phyloP scores from a whole-genome alignment of 2,329 filamentous ascomycete genomes.

The Trichoderma endophyticum region DNA sequence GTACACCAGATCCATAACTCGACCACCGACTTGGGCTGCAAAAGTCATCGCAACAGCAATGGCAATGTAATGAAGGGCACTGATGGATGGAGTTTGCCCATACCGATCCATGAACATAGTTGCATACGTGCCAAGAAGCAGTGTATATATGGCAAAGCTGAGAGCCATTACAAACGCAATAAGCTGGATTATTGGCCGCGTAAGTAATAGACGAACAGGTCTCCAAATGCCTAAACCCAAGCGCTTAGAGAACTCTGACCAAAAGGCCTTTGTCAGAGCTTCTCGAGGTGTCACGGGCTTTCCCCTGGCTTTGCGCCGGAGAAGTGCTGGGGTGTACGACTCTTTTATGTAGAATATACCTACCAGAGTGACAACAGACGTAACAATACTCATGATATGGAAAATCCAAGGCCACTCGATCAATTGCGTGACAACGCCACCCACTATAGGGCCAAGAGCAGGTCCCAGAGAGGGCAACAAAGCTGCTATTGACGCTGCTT shows the following conservation, averaged over 20 bases:
- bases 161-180: slow-evolving; percentile 45
- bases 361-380: neutral
- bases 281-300: neutral
- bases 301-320: neutral
- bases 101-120: slow-evolving; percentile 47
- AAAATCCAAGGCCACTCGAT: slow-evolving; percentile 70
- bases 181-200: slow-evolving; percentile 44
- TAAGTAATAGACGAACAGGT: neutral
- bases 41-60: slow-evolving; percentile 32
- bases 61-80: slow-evolving; percentile 51
- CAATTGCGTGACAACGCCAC: slow-evolving; percentile 61
- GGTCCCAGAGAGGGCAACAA: slow-evolving; percentile 50
- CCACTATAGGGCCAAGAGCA: slow-evolving; percentile 64
- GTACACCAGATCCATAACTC: neutral
- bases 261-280: neutral
- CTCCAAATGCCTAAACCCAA: neutral
- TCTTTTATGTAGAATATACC: neutral
- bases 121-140: slow-evolving; percentile 53
- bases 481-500: slow-evolving; percentile 33
- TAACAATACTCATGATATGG: slow-evolving; percentile 48
- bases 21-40: neutral
- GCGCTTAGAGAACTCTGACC: neutral
- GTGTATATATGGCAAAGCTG: slow-evolving; percentile 49
- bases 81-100: slow-evolving; percentile 39
- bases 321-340: neutral